Evolutionary conservation across 768 basidiomycete species (phyloP).

Genomic region (Wakefieldia striispora): DNA sequence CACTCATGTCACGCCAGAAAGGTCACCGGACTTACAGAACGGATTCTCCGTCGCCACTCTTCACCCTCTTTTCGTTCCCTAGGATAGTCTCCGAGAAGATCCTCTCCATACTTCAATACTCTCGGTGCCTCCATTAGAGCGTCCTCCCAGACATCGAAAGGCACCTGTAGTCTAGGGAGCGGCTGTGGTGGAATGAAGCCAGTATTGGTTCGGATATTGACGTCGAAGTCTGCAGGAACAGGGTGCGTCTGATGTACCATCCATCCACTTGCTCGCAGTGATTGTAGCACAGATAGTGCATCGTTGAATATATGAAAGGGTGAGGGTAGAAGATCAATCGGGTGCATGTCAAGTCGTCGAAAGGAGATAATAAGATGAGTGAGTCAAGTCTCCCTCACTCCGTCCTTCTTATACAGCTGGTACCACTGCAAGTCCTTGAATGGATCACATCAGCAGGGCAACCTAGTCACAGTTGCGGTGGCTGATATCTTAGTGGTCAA

Average conservation of each 20-base stretch:
- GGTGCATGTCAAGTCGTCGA: slow-evolving; percentile 22
- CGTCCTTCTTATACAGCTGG: slow-evolving; percentile 32
- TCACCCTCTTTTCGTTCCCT: slow-evolving; percentile 55
- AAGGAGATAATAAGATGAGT: neutral
- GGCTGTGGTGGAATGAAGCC: slow-evolving; percentile 83
- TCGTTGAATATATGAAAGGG: slow-evolving; percentile 51
- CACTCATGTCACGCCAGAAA: slow-evolving; percentile 3
- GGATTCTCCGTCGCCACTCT: slow-evolving; percentile 64
- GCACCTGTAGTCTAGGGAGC: slow-evolving; percentile 50
- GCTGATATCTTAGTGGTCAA: slow-evolving; percentile 27
- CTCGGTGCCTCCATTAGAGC: slow-evolving; percentile 55
- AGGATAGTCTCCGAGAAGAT: slow-evolving; percentile 46
- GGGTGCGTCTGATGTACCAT: slow-evolving; percentile 31
- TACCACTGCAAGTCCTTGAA: slow-evolving; percentile 29
- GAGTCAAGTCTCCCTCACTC: neutral
- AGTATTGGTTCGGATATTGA: slow-evolving; percentile 46
- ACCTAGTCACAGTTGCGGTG: slow-evolving; percentile 34
- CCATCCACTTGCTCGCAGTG: slow-evolving; percentile 37
- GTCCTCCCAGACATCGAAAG: slow-evolving; percentile 70
- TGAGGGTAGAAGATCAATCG: slow-evolving; percentile 46
- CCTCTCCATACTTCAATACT: slow-evolving; percentile 56
- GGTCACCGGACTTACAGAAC: slow-evolving; percentile 48
- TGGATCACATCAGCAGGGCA: slow-evolving; percentile 31
- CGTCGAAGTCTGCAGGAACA: slow-evolving; percentile 49
- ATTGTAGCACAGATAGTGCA: slow-evolving; percentile 45